These are phyloP conservation scores for Chytriomyces sp. DNA, from an alignment of 192 early-diverging fungal genomes.

Conservation along the genomic window DNA sequence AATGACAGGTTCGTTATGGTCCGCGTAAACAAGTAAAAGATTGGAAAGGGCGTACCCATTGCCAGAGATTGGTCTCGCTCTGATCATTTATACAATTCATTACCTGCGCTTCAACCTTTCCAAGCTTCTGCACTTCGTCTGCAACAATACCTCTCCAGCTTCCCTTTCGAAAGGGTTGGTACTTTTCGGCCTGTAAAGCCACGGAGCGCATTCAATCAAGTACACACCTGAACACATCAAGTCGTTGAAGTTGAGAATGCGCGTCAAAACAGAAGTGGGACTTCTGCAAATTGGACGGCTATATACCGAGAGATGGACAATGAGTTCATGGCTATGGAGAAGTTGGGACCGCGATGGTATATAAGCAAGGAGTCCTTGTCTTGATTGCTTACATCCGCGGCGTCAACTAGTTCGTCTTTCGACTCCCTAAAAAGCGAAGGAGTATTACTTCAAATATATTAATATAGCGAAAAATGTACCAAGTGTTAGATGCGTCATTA, in stretches of 20 bases:
- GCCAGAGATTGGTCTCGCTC: slow-evolving; percentile 45
- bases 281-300: slow-evolving; percentile 32
- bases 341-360: slow-evolving; percentile 38
- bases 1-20: slow-evolving; percentile 42
- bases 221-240: slow-evolving; percentile 33
- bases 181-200: slow-evolving; percentile 38
- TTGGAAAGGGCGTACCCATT: slow-evolving; percentile 50
- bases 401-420: no score
- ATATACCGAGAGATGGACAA: slow-evolving; percentile 50
- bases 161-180: slow-evolving; percentile 39
- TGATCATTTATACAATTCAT: slow-evolving; percentile 49
- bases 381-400: no score
- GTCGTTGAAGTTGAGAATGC: slow-evolving; percentile 43
- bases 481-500: slow-evolving; percentile 38
- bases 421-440: no score
- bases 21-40: slow-evolving; percentile 40
- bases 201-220: slow-evolving; percentile 44
- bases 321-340: slow-evolving; percentile 39
- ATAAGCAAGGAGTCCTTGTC: slow-evolving; percentile 38
- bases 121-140: slow-evolving; percentile 41
- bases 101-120: slow-evolving; percentile 54
- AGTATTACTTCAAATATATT: no score
- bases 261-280: slow-evolving; percentile 41
- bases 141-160: slow-evolving; percentile 39
- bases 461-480: slow-evolving; percentile 33